A percentile compares a stretch with the other conserved stretches of the same genome.
These are phyloP conservation scores for Trametes maxima DNA, from an alignment of 768 basidiomycete species.

Conservation along the genomic window DNA sequence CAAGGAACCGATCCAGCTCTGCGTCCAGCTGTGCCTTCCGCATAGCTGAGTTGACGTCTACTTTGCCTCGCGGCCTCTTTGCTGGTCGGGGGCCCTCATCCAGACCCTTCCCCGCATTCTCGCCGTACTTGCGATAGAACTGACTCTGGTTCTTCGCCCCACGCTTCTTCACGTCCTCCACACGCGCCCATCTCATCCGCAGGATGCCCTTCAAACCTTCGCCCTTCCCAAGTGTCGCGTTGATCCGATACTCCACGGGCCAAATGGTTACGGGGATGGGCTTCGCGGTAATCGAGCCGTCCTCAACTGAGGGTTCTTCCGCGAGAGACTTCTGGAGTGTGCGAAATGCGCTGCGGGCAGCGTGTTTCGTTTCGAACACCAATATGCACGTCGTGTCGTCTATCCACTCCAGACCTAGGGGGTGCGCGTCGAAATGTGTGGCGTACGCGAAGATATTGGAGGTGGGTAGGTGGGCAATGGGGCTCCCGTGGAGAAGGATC, in stretches of 20 bases:
- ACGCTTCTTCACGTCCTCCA: conserved; percentile 74
- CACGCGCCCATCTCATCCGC: conserved; percentile 75
- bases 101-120: conserved; percentile 57
- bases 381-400: conserved; percentile 82
- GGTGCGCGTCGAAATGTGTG: conserved; percentile 73
- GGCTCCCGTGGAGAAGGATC: conserved; percentile 68
- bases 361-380: conserved; percentile 61
- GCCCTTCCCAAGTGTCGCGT: conserved; percentile 67
- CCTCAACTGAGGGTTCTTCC: conserved; percentile 53
- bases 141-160: conserved; percentile 73
- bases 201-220: conserved; percentile 67
- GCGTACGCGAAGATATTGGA: conserved; percentile 80
- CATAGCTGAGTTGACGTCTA: conserved; percentile 38
- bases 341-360: conserved; percentile 55
- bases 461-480: conserved; percentile 77
- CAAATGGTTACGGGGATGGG: conserved; percentile 73
- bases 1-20: conserved; percentile 71
- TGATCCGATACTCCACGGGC: conserved; percentile 81
- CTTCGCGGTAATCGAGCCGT: conserved; percentile 63
- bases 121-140: conserved; percentile 79
- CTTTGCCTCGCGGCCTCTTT: conserved; percentile 40
- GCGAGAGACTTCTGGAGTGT: conserved; percentile 52
- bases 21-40: conserved; percentile 55
- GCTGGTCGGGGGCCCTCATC: conserved; percentile 33
- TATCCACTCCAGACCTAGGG: conserved; percentile 83